phyloP scores from a whole-genome alignment of 2,329 filamentous ascomycete genomes.

The Lasiodiplodia citricola region DNA sequence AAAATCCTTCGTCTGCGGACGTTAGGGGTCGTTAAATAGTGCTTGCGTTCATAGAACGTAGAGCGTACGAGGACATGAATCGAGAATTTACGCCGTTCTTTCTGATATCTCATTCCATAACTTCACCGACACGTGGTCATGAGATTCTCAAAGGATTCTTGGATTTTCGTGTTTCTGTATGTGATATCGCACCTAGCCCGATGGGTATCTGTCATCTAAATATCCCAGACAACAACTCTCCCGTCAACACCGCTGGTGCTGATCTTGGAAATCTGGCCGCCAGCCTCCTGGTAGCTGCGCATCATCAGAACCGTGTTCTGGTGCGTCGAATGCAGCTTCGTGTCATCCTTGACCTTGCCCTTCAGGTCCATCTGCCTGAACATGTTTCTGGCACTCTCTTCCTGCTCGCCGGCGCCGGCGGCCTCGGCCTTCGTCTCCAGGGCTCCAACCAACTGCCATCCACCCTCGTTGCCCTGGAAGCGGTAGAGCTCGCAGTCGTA shows the following conservation, averaged over 20 bases:
- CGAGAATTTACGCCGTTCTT: neutral
- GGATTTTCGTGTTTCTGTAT: neutral
- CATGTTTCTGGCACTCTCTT: slow-evolving; percentile 97
- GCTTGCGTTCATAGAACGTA: neutral
- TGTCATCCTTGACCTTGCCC: slow-evolving; percentile 96
- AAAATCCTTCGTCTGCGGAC: neutral
- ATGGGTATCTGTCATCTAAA: slow-evolving; percentile 37
- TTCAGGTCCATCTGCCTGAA: slow-evolving; percentile 99
- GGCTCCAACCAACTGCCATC: slow-evolving; percentile 84
- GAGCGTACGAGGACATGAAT: slow-evolving; percentile 5
- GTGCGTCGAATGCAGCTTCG: slow-evolving; percentile 91
- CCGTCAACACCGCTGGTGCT: slow-evolving; percentile 66
- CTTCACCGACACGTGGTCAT: neutral
- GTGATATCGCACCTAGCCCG: neutral
- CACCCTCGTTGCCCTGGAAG: slow-evolving; percentile 76
- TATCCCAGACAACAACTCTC: slow-evolving; percentile 53
- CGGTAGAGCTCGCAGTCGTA: slow-evolving; percentile 90
- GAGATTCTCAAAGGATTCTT: neutral
- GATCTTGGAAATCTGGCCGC: slow-evolving; percentile 74
- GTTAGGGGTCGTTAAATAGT: neutral
- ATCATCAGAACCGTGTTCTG: slow-evolving; percentile 95
- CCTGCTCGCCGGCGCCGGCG: slow-evolving; percentile 60
- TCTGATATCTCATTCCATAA: neutral
- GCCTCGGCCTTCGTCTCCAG: slow-evolving; percentile 70
- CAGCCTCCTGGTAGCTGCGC: slow-evolving; percentile 72